These are phyloP conservation scores for Euclidium syriacum DNA, from an alignment of 345 rosid genomes.

Conservation along the genomic window DNA sequence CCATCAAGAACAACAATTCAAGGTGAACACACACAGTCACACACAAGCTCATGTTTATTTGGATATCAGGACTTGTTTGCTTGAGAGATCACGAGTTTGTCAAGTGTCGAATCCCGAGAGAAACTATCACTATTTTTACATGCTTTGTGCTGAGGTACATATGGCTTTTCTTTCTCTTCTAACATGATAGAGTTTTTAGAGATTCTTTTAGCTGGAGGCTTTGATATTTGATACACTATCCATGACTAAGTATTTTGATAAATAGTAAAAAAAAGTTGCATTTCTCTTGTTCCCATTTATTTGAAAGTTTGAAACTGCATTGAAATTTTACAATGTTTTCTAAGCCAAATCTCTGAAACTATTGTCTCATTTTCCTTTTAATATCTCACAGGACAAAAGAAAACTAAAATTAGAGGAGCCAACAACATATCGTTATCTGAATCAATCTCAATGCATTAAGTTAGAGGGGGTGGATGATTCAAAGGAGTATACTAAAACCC, in stretches of 20 bases:
- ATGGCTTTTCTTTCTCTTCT: neutral
- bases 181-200: conserved; percentile 11
- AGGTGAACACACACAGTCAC: no score
- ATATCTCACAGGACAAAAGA: conserved; percentile 50
- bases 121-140: conserved; percentile 96
- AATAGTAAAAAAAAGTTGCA: no score
- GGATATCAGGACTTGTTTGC: conserved; percentile 90
- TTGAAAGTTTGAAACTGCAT: no score
- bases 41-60: no score
- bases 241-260: no score
- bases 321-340: no score
- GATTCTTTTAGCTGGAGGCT: no score
- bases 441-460: conserved; percentile 74
- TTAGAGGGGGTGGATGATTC: conserved; percentile 81
- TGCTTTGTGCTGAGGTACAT: conserved; percentile 96
- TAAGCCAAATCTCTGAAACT: no score
- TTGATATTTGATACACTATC: no score
- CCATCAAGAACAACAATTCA: no score
- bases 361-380: neutral
- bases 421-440: conserved; percentile 72
- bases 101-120: conserved; percentile 96
- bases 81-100: conserved; percentile 96
- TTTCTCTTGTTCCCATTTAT: no score
- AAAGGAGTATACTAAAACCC: conserved; percentile 67
- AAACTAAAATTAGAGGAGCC: conserved; percentile 65